Evolutionary conservation across 2,329 filamentous ascomycete species (phyloP), one percentile per base, ranked within the genome.

Genomic region (Scytalidium sp.): DNA sequence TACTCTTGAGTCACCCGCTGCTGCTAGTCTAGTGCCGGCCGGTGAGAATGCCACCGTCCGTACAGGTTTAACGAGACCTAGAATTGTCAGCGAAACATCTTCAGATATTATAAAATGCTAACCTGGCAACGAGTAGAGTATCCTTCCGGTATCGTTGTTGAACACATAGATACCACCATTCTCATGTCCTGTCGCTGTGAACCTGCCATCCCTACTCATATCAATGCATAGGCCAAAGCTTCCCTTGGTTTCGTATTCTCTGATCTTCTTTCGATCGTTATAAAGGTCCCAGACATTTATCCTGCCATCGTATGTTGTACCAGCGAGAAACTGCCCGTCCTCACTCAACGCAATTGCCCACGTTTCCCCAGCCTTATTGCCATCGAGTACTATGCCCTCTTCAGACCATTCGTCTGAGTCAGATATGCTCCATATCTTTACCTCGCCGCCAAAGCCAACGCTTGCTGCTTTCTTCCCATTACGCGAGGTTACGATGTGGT

Each of bases 141-240:
- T 82, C 47, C 90, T 83, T 3, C 90, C 89, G 1, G 88, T 90
- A 59, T 91, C 86, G 62, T 96, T 97, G 74, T 91, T 92, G 77
- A 97, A 99, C 54, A 99, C 84, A 71, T 97, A 97, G 55, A 97
- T 81, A 11, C 84, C 85, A 15, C 94, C 94, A 62, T 88, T 96
- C 67, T 96, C 88, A 70, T 99, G 93, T 0, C 94, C 94, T 46
- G 88, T 95, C 3, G 92, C 93, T 23, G 92, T 95, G 67, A 90
- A 87, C 55, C 82, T 85, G 47, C 92, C 93, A 67, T 99, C 88
- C 19, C 74, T 70, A 59, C 81, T 85, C 66, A 97, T 70, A 66
- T 94, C 92, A 53, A 99, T 84, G 62, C 87, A 88, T 72, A 94
- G 83, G 32, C 91, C 93, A 71, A 97, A 97, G 68, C 87, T 93